These are phyloP conservation scores for Phialophora macrospora DNA, from an alignment of 2,329 filamentous ascomycete genomes.

Conservation along the genomic window DNA sequence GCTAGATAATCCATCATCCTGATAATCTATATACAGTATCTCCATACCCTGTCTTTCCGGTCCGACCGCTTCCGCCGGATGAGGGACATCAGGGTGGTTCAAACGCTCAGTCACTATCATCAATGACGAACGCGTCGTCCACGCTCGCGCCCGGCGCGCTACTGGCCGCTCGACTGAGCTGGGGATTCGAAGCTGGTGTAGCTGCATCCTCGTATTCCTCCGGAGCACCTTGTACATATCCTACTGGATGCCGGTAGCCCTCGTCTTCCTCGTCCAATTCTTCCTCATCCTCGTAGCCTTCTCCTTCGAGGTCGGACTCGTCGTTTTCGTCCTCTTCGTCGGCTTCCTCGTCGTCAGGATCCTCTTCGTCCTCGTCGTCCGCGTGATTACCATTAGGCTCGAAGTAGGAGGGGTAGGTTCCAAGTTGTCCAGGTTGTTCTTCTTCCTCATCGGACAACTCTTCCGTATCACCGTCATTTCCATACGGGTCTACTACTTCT, in stretches of 20 bases:
- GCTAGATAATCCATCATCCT: not conserved
- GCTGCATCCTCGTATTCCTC: slow-evolving; percentile 25
- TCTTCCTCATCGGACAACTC: slow-evolving; percentile 25
- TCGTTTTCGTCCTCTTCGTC: slow-evolving; percentile 8
- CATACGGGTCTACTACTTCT: slow-evolving; percentile 16
- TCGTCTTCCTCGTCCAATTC: slow-evolving; percentile 22
- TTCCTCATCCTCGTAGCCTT: slow-evolving; percentile 19
- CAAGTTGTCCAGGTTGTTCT: not conserved
- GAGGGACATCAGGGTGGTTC: not conserved
- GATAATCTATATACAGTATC: not conserved
- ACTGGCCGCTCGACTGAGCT: slow-evolving; percentile 31
- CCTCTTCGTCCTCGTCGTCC: slow-evolving; percentile 23
- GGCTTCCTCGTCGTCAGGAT: not conserved
- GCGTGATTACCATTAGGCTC: slow-evolving; percentile 5
- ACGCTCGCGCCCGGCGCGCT: slow-evolving; percentile 33
- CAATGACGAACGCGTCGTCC: slow-evolving; percentile 39
- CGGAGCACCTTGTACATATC: not conserved
- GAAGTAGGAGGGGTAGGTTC: not conserved
- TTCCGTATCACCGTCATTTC: not conserved
- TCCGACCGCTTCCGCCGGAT: not conserved
- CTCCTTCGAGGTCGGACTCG: slow-evolving; percentile 10
- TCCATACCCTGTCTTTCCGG: not conserved
- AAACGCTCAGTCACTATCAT: slow-evolving; percentile 36
- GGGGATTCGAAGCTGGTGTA: slow-evolving; percentile 29
- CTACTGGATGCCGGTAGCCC: slow-evolving; percentile 12